phyloP scores from a whole-genome alignment of 768 basidiomycete genomes.

The Suillus bovinus region DNA sequence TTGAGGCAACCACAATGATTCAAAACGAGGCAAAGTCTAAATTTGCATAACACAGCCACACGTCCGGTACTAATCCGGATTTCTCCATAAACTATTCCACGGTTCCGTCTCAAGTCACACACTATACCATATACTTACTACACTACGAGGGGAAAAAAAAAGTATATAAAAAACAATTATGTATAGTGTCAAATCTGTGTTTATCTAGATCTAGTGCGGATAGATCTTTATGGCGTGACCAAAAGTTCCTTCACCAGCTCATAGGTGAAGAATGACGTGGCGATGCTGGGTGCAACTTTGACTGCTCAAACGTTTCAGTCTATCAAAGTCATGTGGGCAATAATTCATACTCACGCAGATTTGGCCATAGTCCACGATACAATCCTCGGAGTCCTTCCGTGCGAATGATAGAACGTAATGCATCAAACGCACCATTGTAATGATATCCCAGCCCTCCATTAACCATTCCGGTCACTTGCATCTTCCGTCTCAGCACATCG shows the following conservation, averaged over 20 bases:
- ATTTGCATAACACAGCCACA: conserved; percentile 4
- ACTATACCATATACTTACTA: neutral
- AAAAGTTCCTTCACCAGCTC: conserved; percentile 62
- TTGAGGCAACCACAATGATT: neutral
- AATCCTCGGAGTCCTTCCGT: conserved; percentile 77
- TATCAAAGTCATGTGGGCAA: conserved; percentile 8
- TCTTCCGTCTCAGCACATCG: conserved; percentile 91
- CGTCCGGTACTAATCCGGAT: neutral
- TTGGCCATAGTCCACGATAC: conserved; percentile 89
- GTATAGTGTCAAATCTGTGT: neutral
- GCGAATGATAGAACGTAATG: conserved; percentile 63
- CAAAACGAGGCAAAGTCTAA: neutral
- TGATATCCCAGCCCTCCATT: conserved; percentile 55
- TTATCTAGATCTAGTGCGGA: conserved; percentile 7
- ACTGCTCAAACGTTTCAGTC: conserved; percentile 44
- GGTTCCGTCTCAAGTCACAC: neutral
- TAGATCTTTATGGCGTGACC: conserved; percentile 31
- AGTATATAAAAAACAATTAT: neutral
- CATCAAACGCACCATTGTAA: conserved; percentile 83
- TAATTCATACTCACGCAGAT: conserved; percentile 62
- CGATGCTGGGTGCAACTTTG: conserved; percentile 89
- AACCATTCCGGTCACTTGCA: conserved; percentile 89
- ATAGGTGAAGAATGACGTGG: conserved; percentile 84
- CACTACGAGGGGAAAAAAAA: neutral
- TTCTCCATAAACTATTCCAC: neutral